Evolutionary conservation across 331 rosid species (phyloP).

Genomic region (Spiraea crenata): DNA sequence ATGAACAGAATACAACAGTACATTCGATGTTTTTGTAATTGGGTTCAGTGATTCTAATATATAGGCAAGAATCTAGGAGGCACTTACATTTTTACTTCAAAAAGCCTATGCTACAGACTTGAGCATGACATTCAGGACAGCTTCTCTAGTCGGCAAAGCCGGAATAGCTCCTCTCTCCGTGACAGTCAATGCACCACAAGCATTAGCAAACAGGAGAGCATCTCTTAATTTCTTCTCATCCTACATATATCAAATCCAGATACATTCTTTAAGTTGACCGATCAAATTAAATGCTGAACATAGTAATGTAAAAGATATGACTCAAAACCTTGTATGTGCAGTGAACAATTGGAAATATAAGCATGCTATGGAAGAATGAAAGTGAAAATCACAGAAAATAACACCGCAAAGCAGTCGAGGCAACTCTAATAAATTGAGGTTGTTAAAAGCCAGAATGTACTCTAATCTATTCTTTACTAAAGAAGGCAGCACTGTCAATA

Average conservation of each 20-base stretch:
- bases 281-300: neutral
- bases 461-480: neutral
- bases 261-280: neutral
- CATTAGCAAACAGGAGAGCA: conserved; percentile 78
- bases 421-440: neutral
- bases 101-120: conserved; percentile 44
- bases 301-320: neutral
- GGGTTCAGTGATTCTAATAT: conserved; percentile 16
- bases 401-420: neutral
- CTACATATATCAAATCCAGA: conserved; percentile 45
- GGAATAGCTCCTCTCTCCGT: conserved; percentile 94
- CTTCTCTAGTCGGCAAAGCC: conserved; percentile 79
- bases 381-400: neutral
- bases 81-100: conserved; percentile 14
- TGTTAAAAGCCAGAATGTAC: neutral
- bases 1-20: neutral
- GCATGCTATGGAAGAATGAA: neutral
- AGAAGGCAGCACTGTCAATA: conserved; percentile 1
- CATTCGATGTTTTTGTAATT: conserved; percentile 3
- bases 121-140: conserved; percentile 59
- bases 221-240: conserved; percentile 79
- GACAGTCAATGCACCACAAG: conserved; percentile 91
- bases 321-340: neutral
- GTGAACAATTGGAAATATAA: neutral
- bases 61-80: conserved; percentile 4